Percentiles rank a stretch among this genome's conserved stretches.
These are phyloP conservation scores for Leishmania braziliensis DNA, from an alignment of 208 protist genomes.

Conservation along the genomic window DNA sequence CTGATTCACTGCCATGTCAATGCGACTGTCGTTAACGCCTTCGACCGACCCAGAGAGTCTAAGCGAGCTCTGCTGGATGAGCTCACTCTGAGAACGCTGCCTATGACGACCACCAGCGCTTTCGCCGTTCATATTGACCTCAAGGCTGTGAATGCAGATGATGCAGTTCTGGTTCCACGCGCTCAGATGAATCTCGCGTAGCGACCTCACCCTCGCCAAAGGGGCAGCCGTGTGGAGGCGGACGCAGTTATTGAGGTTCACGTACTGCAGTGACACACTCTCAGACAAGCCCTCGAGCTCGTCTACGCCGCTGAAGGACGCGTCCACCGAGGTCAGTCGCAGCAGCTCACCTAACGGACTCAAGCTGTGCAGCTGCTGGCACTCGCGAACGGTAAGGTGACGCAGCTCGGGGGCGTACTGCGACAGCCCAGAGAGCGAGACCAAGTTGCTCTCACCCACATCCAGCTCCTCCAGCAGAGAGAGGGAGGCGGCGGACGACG, in stretches of 20 bases:
- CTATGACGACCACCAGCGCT: neutral
- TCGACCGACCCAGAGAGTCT: neutral
- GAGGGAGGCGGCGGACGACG: neutral
- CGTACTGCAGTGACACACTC: slow-evolving; percentile 21
- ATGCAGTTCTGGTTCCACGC: slow-evolving; percentile 13
- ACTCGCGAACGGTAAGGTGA: slow-evolving; percentile 25
- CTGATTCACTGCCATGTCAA: slow-evolving; percentile 13
- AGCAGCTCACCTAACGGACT: slow-evolving; percentile 18
- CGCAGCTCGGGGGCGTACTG: slow-evolving; percentile 23
- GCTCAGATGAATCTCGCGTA: slow-evolving; percentile 28
- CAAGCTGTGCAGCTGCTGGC: slow-evolving; percentile 24
- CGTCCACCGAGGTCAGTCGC: slow-evolving; percentile 16
- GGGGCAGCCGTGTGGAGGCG: slow-evolving; percentile 23
- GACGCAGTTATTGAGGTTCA: slow-evolving; percentile 30
- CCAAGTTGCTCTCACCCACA: slow-evolving; percentile 22
- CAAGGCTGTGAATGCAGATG: slow-evolving; percentile 7
- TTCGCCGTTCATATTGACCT: neutral
- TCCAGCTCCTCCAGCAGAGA: slow-evolving; percentile 27
- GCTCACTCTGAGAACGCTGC: slow-evolving; percentile 3
- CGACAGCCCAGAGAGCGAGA: slow-evolving; percentile 3
- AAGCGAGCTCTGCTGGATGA: neutral
- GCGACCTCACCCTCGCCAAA: slow-evolving; percentile 22
- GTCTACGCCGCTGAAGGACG: slow-evolving; percentile 19
- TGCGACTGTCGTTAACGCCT: neutral
- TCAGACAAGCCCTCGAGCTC: slow-evolving; percentile 21